Conservation (phyloP, 495 filamentous ascomycete genomes). For the Lophium mytilinum region DNA sequence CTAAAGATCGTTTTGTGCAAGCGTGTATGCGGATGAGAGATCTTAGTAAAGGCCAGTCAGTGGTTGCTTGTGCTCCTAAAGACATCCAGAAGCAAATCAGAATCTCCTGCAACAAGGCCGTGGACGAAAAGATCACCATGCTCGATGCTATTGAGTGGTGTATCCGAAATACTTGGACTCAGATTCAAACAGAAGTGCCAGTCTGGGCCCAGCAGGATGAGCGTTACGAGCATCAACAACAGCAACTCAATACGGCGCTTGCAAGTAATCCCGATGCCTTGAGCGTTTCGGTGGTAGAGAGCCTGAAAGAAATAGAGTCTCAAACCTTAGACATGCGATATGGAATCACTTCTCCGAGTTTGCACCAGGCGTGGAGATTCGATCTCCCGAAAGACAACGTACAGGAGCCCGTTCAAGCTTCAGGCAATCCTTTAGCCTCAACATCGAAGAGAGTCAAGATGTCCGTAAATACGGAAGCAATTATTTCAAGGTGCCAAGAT, state of each 20-base stretch:
- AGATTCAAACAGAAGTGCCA: conserved; percentile 40
- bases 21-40: conserved; percentile 8
- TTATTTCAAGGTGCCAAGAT: neutral
- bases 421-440: too few relatives aligned
- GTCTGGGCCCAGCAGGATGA: conserved; percentile 53
- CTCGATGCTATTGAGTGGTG: conserved; percentile 49
- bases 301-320: conserved; percentile 42
- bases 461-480: too few relatives aligned
- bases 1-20: conserved; percentile 1
- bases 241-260: too few relatives aligned
- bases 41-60: conserved; percentile 14
- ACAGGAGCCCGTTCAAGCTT: too few relatives aligned
- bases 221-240: conserved; percentile 24
- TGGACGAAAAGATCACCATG: conserved; percentile 29
- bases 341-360: too few relatives aligned
- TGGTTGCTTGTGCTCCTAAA: conserved; percentile 37
- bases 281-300: conserved; percentile 17
- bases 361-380: too few relatives aligned
- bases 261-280: too few relatives aligned
- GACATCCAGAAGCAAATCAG: conserved; percentile 39
- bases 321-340: conserved; percentile 39
- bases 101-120: neutral
- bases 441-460: too few relatives aligned
- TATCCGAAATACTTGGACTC: conserved; percentile 46
- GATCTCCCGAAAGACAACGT: too few relatives aligned